Conservation (phyloP, 2,329 filamentous ascomycete genomes). For the Capronia coronata region DNA sequence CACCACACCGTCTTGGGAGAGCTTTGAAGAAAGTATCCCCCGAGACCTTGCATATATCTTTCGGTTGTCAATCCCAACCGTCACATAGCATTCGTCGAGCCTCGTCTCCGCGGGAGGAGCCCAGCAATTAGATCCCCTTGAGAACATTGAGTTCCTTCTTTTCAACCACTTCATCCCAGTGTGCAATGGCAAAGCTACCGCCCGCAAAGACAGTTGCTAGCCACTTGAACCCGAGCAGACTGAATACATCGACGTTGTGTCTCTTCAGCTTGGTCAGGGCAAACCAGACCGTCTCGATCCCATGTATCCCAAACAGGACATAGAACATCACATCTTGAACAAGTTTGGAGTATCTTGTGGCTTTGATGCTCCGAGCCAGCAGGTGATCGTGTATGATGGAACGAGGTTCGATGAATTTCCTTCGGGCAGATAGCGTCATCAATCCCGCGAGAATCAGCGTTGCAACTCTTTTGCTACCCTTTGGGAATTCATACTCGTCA, state of each 20-base stretch:
- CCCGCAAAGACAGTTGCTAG: constrained; percentile 18
- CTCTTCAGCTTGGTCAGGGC: constrained; percentile 15
- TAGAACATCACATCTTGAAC: constrained; percentile 23
- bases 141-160: constrained; percentile 20
- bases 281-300: constrained; percentile 13
- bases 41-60: no score
- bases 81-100: no score
- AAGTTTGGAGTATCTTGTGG: constrained; percentile 11
- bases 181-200: constrained; percentile 7
- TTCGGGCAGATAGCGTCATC: constrained; percentile 18
- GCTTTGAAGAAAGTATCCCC: no score
- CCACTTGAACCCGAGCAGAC: constrained; percentile 20
- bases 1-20: no score
- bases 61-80: background rate
- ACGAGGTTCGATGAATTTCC: constrained; percentile 21
- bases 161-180: constrained; percentile 21
- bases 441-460: constrained; percentile 13
- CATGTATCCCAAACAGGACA: constrained; percentile 14
- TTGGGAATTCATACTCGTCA: constrained; percentile 19
- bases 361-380: constrained; percentile 13
- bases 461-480: constrained; percentile 10
- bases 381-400: constrained; percentile 22
- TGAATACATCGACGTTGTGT: constrained; percentile 19
- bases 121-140: constrained; percentile 22
- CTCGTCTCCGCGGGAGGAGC: no score